Evolutionary conservation across 345 rosid genomes (phyloP).

Genomic region (Arabis hirsuta): DNA sequence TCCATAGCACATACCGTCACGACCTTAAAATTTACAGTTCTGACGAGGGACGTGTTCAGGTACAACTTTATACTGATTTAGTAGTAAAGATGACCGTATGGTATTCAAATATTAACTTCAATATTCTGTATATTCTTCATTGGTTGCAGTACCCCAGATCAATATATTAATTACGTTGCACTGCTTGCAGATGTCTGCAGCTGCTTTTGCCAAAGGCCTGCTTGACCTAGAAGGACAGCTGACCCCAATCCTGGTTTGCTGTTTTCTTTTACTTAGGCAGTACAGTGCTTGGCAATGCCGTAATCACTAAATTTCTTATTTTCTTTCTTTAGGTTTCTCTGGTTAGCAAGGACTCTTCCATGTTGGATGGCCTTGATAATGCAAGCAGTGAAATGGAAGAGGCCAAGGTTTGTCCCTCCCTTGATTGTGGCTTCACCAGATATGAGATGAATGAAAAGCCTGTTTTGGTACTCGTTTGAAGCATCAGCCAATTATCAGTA

Average conservation of each 20-base stretch:
- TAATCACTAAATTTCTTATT: constrained; percentile 23
- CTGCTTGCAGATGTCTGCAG: constrained; percentile 93
- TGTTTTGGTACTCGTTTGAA: constrained; percentile 20
- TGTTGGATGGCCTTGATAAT: constrained; percentile 98
- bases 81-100: constrained; percentile 10
- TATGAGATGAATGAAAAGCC: constrained; percentile 26
- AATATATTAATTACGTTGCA: constrained; percentile 19
- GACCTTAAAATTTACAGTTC: constrained; percentile 99
- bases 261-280: constrained; percentile 22
- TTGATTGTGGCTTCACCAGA: constrained; percentile 18
- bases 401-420: constrained; percentile 75
- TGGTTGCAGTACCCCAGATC: constrained; percentile 7
- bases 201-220: constrained; percentile 99
- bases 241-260: constrained; percentile 93
- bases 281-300: constrained; percentile 9
- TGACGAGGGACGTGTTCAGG: constrained; percentile 99
- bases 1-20: constrained; percentile 98
- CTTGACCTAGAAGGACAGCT: constrained; percentile 99
- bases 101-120: constrained; percentile 19
- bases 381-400: constrained; percentile 93
- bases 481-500: constrained; percentile 14
- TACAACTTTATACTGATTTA: constrained; percentile 40
- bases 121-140: constrained; percentile 18
- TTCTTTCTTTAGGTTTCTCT: constrained; percentile 79
- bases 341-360: constrained; percentile 99